A percentile compares a stretch with the other conserved stretches of the same genome.
These are phyloP conservation scores for Neoboletus brunneissimus DNA, from an alignment of 768 basidiomycete genomes.

Conservation along the genomic window DNA sequence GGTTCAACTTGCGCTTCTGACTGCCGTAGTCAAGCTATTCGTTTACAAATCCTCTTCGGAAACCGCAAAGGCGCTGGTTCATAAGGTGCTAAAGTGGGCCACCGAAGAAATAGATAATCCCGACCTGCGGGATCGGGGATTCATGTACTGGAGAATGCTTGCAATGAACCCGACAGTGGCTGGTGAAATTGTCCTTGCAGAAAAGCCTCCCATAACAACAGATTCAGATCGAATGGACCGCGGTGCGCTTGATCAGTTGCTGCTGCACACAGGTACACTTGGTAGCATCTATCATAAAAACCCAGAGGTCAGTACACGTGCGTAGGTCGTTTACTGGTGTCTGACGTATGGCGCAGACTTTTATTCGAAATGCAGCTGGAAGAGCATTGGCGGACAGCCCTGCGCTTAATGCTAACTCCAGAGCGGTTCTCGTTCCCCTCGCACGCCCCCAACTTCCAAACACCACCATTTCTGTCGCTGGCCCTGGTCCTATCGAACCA, in stretches of 20 bases:
- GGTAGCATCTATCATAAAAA: conserved; percentile 98
- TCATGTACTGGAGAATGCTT: conserved; percentile 99
- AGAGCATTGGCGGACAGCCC: conserved; percentile 85
- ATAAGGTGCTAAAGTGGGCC: conserved; percentile 94
- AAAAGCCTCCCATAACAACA: conserved; percentile 96
- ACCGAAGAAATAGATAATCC: conserved; percentile 99
- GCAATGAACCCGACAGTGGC: conserved; percentile 90
- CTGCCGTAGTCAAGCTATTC: conserved; percentile 94
- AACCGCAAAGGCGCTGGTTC: conserved; percentile 82
- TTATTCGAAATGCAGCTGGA: conserved; percentile 86
- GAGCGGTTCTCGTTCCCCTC: conserved; percentile 64
- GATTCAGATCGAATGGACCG: conserved; percentile 98
- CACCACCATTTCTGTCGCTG: conserved; percentile 47
- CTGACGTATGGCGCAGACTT: conserved; percentile 55
- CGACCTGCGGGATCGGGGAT: conserved; percentile 93
- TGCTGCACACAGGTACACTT: conserved; percentile 90
- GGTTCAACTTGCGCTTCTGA: conserved; percentile 95
- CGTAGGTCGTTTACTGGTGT: not conserved
- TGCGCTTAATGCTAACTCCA: conserved; percentile 81
- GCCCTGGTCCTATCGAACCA: conserved; percentile 47
- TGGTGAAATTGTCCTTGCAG: conserved; percentile 84
- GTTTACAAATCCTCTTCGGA: conserved; percentile 84
- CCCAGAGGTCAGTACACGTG: conserved; percentile 62
- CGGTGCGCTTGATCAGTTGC: conserved; percentile 89
- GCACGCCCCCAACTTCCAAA: conserved; percentile 49